A percentile compares a stretch with the other conserved stretches of the same genome.
Evolutionary conservation across 2,329 filamentous ascomycete species (phyloP).

Genomic region (Sphaerulina populicola): DNA sequence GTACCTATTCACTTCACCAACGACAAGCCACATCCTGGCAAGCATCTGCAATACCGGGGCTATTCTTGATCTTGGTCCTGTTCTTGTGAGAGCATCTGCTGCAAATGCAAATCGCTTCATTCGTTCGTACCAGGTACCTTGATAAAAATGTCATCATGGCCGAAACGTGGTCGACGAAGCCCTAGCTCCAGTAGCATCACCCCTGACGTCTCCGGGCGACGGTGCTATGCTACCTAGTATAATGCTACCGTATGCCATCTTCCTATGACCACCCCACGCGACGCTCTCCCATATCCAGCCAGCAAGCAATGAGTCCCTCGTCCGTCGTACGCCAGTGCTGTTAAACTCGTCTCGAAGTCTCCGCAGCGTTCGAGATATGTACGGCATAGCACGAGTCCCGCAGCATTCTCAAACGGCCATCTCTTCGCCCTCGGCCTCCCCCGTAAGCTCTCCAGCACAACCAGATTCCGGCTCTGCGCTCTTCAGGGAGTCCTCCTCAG

Average conservation of each 20-base stretch:
- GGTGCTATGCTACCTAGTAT: background rate
- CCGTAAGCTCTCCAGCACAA: background rate
- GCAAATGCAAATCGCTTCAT: background rate
- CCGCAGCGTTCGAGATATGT: background rate
- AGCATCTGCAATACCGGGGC: no score
- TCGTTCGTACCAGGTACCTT: no score
- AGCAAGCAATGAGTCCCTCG: background rate
- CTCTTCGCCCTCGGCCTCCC: conserved; percentile 1
- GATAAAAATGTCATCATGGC: background rate
- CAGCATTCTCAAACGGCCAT: background rate
- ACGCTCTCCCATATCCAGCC: background rate
- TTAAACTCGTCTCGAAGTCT: background rate
- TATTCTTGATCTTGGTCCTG: background rate
- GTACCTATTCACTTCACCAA: no score
- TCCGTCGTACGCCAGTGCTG: background rate
- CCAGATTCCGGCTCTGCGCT: background rate
- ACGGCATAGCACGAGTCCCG: no score
- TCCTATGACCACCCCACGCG: background rate
- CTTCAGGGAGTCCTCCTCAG: conserved; percentile 1
- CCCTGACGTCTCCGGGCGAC: background rate
- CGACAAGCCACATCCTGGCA: no score
- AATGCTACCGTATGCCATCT: background rate
- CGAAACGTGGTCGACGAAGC: background rate
- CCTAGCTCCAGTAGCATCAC: background rate
- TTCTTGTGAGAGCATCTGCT: background rate